Evolutionary conservation across 2,329 filamentous ascomycete genomes (phyloP).

Genomic region (Aureobasidium melanogenum): DNA sequence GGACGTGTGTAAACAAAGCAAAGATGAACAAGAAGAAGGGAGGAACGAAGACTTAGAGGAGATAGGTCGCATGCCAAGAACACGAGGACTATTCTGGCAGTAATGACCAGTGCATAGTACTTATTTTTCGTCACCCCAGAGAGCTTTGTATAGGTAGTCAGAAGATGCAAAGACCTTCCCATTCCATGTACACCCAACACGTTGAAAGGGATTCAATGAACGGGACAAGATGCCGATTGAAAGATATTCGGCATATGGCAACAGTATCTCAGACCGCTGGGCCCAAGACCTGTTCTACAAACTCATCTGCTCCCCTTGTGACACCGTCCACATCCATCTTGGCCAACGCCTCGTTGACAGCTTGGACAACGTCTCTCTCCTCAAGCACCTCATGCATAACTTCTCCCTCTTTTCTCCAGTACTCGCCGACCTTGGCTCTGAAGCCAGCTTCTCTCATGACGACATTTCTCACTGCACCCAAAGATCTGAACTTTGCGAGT

Average conservation of each 20-base stretch:
- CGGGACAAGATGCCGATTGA: no score
- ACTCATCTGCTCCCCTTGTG: constrained; percentile 54
- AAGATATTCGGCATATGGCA: not conserved
- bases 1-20: not conserved
- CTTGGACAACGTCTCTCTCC: constrained; percentile 64
- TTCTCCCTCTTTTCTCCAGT: constrained; percentile 72
- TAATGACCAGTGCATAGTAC: not conserved
- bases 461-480: constrained; percentile 73
- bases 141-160: no score
- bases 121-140: no score
- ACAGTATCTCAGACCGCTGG: not conserved
- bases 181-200: no score
- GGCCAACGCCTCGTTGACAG: constrained; percentile 58
- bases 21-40: not conserved
- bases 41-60: not conserved
- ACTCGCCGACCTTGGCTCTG: constrained; percentile 56
- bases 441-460: constrained; percentile 64
- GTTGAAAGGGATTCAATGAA: no score
- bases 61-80: not conserved
- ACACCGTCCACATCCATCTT: constrained; percentile 56
- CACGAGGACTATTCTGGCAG: not conserved
- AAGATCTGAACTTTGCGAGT: constrained; percentile 59
- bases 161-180: no score
- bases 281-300: constrained; percentile 30
- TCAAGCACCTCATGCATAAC: constrained; percentile 69